Conservation (phyloP, 2,329 filamentous ascomycete species). For the Venturiaceae sp. region DNA sequence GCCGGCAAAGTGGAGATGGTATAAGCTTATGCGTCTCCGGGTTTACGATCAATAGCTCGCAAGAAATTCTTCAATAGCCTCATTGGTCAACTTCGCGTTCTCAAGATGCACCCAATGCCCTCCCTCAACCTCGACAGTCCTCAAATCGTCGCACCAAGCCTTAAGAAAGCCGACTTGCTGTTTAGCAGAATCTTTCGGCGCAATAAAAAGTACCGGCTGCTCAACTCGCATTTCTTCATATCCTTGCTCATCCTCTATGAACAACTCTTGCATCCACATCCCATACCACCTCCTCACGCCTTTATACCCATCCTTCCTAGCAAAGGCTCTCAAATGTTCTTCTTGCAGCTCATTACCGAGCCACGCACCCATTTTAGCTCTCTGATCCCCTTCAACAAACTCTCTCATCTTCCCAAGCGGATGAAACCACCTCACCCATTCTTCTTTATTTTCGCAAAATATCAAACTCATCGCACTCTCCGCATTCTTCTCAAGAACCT, state of each 20-base stretch:
- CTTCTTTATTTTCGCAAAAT: background rate
- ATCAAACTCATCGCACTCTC: background rate
- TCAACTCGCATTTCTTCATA: background rate
- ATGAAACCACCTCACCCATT: background rate
- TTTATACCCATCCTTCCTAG: background rate
- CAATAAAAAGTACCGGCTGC: background rate
- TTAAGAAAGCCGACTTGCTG: too few relatives aligned
- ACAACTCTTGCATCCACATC: background rate
- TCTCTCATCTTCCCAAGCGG: background rate
- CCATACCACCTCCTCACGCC: background rate
- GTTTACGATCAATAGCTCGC: too few relatives aligned
- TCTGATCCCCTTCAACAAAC: background rate
- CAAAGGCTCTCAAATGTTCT: background rate
- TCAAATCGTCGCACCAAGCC: background rate
- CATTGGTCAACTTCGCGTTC: background rate
- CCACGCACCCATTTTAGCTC: background rate
- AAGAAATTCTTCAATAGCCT: background rate
- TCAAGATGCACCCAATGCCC: background rate
- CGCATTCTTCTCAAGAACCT: background rate
- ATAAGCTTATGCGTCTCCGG: too few relatives aligned
- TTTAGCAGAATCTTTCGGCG: background rate
- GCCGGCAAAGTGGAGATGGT: too few relatives aligned
- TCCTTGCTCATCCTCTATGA: background rate
- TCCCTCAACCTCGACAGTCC: background rate
- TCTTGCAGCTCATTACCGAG: background rate